Conservation (phyloP, 345 rosid genomes). For the Populus ilicifolia region DNA sequence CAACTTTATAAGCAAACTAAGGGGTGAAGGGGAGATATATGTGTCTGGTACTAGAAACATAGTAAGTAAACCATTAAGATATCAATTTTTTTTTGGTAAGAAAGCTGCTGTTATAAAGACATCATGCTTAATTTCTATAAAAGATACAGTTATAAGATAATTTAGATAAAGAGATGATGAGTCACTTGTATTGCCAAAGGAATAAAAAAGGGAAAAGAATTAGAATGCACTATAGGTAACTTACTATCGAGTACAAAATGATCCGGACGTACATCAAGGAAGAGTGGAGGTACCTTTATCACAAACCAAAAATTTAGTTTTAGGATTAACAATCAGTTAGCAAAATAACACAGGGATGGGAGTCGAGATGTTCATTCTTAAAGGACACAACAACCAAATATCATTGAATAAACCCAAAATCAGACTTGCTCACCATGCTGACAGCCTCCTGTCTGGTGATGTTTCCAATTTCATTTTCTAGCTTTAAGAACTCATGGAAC, state of each 20-base stretch:
- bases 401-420: neutral
- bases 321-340: neutral
- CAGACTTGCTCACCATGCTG: conserved; percentile 68
- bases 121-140: neutral
- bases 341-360: neutral
- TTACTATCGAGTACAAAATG: conserved; percentile 87
- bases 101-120: neutral
- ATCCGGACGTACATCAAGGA: conserved; percentile 74
- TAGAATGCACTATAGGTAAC: conserved; percentile 28
- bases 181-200: neutral
- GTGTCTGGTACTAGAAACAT: too few species aligned
- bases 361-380: neutral
- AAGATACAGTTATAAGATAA: neutral
- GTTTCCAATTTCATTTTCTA: conserved; percentile 93
- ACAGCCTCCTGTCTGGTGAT: conserved; percentile 97
- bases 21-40: neutral
- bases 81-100: too few species aligned
- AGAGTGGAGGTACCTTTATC: conserved; percentile 83
- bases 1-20: neutral
- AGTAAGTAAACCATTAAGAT: too few species aligned
- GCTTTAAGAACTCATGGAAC: conserved; percentile 92
- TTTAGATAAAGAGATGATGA: neutral
- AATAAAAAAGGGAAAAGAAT: neutral
- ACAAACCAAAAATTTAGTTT: conserved; percentile 16
- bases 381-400: neutral